phyloP scores from a whole-genome alignment of 352 stramenopile genomes.

The Stephanocyclus meneghinianus region DNA sequence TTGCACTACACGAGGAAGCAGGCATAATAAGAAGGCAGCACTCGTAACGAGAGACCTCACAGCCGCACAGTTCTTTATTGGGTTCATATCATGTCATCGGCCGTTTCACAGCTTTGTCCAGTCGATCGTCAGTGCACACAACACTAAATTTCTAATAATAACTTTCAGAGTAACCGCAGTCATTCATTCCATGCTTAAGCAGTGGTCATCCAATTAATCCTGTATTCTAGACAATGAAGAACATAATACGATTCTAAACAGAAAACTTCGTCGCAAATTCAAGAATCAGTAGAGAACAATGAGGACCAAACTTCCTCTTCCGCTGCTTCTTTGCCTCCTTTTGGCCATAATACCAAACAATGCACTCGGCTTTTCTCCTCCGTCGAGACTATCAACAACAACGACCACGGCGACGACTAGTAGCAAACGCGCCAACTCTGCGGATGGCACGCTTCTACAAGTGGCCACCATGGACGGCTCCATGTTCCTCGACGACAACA shows the following conservation, averaged over 20 bases:
- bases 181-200: too few relatives aligned
- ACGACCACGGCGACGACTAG: background rate
- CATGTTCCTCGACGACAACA: background rate
- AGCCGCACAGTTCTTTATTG: too few relatives aligned
- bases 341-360: background rate
- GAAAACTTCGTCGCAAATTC: background rate
- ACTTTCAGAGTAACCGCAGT: too few relatives aligned
- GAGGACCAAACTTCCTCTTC: background rate
- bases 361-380: background rate
- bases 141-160: too few relatives aligned
- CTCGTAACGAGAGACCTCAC: too few relatives aligned
- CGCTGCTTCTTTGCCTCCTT: background rate
- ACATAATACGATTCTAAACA: constrained; percentile 1
- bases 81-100: too few relatives aligned
- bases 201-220: background rate
- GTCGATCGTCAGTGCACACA: too few relatives aligned
- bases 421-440: background rate
- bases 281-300: constrained; percentile 6
- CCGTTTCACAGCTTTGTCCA: too few relatives aligned
- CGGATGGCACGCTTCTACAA: background rate
- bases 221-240: background rate
- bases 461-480: background rate
- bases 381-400: background rate
- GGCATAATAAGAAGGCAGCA: too few relatives aligned
- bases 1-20: too few relatives aligned